Conservation (phyloP, 495 filamentous ascomycete genomes). For the Annulohypoxylon moriforme region DNA sequence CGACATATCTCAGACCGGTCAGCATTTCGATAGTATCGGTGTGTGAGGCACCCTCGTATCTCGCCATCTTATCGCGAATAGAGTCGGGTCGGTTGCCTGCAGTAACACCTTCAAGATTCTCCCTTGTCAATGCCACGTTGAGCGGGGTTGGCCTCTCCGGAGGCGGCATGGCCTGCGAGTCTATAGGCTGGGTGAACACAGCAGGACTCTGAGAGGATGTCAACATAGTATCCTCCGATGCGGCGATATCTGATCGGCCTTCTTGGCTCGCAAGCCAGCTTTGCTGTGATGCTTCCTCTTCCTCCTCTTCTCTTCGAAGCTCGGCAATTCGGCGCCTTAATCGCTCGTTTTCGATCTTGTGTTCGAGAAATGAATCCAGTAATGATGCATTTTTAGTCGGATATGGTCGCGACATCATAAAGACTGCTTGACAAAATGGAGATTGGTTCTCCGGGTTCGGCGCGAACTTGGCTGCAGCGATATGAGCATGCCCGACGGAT, state of each 20-base stretch:
- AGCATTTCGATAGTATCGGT: conserved; percentile 93
- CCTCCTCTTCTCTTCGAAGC: conserved; percentile 85
- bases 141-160: conserved; percentile 71
- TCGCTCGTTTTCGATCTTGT: conserved; percentile 97
- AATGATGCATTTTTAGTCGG: conserved; percentile 86
- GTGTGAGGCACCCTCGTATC: conserved; percentile 77
- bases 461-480: conserved; percentile 72
- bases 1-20: conserved; percentile 86
- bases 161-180: conserved; percentile 69
- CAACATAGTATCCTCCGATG: conserved; percentile 60
- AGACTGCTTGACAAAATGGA: conserved; percentile 85
- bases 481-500: conserved; percentile 89
- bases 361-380: conserved; percentile 93
- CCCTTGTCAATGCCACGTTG: conserved; percentile 75
- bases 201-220: conserved; percentile 34
- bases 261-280: conserved; percentile 66
- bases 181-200: conserved; percentile 42
- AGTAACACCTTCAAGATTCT: conserved; percentile 83
- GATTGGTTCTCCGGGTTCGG: conserved; percentile 72
- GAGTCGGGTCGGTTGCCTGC: conserved; percentile 75
- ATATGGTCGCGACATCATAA: conserved; percentile 93
- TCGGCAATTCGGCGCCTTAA: conserved; percentile 85
- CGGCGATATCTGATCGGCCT: conserved; percentile 63
- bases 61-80: conserved; percentile 80
- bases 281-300: conserved; percentile 65